Evolutionary conservation across 2,329 filamentous ascomycete species (phyloP), one percentile per base, ranked within the genome.

Genomic region (Tolypocladium ovalisporum): DNA sequence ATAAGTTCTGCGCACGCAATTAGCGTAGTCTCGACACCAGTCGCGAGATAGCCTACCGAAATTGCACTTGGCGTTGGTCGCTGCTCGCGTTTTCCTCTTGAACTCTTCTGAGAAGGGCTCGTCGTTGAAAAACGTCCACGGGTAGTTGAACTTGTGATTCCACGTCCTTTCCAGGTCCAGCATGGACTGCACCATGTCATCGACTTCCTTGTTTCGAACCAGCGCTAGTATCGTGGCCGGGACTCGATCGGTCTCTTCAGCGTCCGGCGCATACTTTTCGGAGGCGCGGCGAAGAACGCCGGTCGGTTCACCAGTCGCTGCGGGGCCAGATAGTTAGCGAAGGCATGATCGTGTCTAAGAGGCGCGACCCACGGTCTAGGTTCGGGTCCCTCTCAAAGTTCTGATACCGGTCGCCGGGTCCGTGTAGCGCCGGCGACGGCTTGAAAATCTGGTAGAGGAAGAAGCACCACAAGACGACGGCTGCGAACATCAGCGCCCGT

Each of bases 121-220:
- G 68, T 99, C 93, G 75, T 99, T 99, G 81, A 99, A 95, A 72
- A 99, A 99, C 10, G 91, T 97, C 90, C 94, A 99, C 0, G 94
- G 94, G 70, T 99, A 99, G 77, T 99, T 99, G 83, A 97, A 99
- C 70, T 99, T 99, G 79, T 84, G 79, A 68, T 99, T 99, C 91
- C 92, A 99, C 1, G 93, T 97, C 63, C 88, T 79, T 75, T 99
- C 94, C 59, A 99, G 80, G 68, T 99, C 93, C 57, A 75, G 75
- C 90, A 99, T 99, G 32, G 91, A 90, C 68, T 87, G 83, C 32
- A 97, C 77, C 78, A 99, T 88, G 52, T 87, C 89, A 27, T 84
- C 75, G 34, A 97, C 76, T 76, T 99, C 94, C 69, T 89, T 85
- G 68, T 99, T 99, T 60, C 94, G 87, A 57, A 99, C 94, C 40